Base-by-base conservation (phyloP, 2,329 filamentous ascomycete species). In the Fulvia fulva region DNA sequence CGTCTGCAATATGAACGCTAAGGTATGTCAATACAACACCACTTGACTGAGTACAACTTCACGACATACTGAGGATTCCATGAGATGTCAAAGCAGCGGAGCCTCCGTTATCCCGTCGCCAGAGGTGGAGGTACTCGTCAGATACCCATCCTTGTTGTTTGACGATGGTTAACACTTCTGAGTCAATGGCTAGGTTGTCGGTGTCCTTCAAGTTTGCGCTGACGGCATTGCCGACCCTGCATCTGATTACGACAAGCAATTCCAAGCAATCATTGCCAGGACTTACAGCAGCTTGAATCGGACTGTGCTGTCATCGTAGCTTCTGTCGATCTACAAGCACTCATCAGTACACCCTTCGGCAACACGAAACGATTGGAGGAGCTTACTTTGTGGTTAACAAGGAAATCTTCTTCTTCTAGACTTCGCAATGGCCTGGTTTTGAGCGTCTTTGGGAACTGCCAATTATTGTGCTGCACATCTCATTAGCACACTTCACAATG, bases 241-340 rank as follows among this genome's bases (percentile, higher is more conserved):
- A 53, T 45, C 34, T 37, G 8, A 22, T 49, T 30, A 47, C 37
- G 21, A 46, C 30, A 21, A 25, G 16, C 12, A n/a, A 14, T 47
- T 41, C 32, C 7, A 25, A 50, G 1, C 19, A 11, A 47, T 44
- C 12, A 16, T 45, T 46, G 5, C 6, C n/a, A 23, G 14, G 8
- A 43, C 68, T 49, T 61, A 70, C 67, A 72, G 61, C 45, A 72
- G 58, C 55, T 72, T 72, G 61, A 72, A 71, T 1, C 68, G 67
- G 34, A 71, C 67, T 3, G 69, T 72, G 52, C 66, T 69, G 56
- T 71, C 68, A 58, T 72, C 70, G 55, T 72, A 72, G 58, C 69
- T 71, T 56, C 69, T 63, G 56, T 72, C 70, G 44, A 72, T 72
- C 66, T 70, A 37, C 8, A 21, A 16, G 22, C n/a, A 19, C 8